Evolutionary conservation across 208 protist genomes (phyloP), one percentile per base, ranked within the genome.

Genomic region (Herpetomonas samuelpessoai): DNA sequence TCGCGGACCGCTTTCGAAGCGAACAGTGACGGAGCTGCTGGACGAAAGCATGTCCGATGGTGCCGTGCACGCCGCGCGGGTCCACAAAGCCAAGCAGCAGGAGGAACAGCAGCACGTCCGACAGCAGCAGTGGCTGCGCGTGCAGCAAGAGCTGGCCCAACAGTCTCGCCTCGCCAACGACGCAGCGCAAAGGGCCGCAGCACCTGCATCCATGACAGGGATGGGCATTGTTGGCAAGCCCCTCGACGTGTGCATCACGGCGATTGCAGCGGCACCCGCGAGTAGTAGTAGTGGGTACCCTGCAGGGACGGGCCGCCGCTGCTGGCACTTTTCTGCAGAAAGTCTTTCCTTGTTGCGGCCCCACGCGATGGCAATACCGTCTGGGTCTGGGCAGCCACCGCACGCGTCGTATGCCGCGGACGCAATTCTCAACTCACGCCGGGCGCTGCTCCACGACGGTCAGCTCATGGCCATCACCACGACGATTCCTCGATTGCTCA

Each of bases 71-170:
- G 35, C 35, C 35, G 35, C 35, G 35, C 35, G 14, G 14, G 35
- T 18, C 9, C 35, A 41, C 9, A 6, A 41, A 41, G 35, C 35
- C 9, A 41, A 14, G 35, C 9, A 41, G 35, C 6, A 41, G 35
- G 35, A 41, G 35, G 35, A 14, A 6, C 35, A 14, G 9, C 35
- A 18, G 35, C 35, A 14, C 35, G 35, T 14, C 6, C 35, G 14
- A 26, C 24, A 61, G 28, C 12, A 45, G 6, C 31, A 61, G 39
- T 22, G 35, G 26, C 55, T 45, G 29, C 55, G 49, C 12, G 3
- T 49, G 10, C 31, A 49, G 1, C 31, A 50, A 61, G 3, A 57
- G 35, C 12, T 28, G 12, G 1, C 10, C 14, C 18, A 22, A n/a
- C 44, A 38, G 50, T 10, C 27, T 12, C n/a, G n/a, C n/a, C n/a